Conservation (phyloP, 164 flowering plant species). For the Aristolochia contorta region DNA sequence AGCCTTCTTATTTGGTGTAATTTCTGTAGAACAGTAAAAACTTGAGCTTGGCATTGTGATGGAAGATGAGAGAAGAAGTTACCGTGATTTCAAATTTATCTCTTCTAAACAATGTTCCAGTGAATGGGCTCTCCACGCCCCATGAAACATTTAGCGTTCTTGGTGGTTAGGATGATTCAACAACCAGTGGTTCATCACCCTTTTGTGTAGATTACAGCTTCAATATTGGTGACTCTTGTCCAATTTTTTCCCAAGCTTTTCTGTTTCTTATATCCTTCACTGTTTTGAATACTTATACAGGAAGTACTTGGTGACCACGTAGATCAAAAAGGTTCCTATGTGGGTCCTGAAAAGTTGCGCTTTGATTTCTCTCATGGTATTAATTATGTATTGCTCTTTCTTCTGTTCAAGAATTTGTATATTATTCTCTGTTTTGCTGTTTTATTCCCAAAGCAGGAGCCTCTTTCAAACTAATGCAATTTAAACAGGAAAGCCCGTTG, state of each 20-base stretch:
- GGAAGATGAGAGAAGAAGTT: too few species aligned
- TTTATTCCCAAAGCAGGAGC: background rate
- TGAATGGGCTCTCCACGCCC: too few species aligned
- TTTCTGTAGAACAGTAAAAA: too few species aligned
- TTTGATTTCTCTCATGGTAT: slow-evolving; percentile 97
- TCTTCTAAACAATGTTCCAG: too few species aligned
- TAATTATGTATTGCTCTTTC: background rate
- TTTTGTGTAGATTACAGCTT: too few species aligned
- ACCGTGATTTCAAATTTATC: too few species aligned
- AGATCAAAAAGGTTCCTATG: slow-evolving; percentile 99
- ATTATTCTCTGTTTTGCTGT: background rate
- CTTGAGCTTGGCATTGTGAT: too few species aligned
- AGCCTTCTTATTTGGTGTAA: too few species aligned
- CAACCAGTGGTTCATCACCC: too few species aligned
- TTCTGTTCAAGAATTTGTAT: background rate
- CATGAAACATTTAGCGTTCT: too few species aligned
- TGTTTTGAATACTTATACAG: slow-evolving; percentile 31
- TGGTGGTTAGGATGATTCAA: too few species aligned
- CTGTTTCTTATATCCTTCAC: background rate
- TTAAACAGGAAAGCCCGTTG: slow-evolving; percentile 68
- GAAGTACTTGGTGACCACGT: slow-evolving; percentile 94
- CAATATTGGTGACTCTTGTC: background rate
- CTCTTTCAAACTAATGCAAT: slow-evolving; percentile 3
- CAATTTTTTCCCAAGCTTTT: background rate
- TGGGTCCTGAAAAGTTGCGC: slow-evolving; percentile 93